Percentiles rank a stretch among this genome's conserved stretches.
Evolutionary conservation across 1,284 basidiomycete species (phyloP).

Genomic region (Ustilago tritici): DNA sequence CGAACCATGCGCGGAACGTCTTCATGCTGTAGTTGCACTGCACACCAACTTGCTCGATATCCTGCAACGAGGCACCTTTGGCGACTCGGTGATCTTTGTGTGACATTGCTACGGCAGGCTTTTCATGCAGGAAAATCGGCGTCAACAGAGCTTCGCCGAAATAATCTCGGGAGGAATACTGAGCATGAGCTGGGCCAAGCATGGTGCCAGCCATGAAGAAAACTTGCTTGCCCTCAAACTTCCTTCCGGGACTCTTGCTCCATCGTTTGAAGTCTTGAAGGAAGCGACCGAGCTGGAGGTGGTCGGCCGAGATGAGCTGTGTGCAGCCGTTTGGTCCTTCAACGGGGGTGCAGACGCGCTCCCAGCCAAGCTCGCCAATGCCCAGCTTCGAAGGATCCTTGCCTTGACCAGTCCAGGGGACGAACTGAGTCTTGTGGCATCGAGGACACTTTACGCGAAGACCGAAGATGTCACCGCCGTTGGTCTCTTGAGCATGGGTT

Average conservation of each 20-base stretch:
- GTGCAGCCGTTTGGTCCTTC: neutral
- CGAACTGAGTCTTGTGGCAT: conserved; percentile 22
- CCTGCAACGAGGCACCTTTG: conserved; percentile 5
- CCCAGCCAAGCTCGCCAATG: conserved; percentile 40
- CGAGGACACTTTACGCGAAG: conserved; percentile 38
- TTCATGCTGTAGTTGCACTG: conserved; percentile 33
- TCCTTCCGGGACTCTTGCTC: conserved; percentile 28
- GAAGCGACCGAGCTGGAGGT: conserved; percentile 46
- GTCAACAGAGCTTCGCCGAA: conserved; percentile 29
- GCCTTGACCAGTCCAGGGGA: conserved; percentile 46
- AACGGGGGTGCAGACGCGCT: conserved; percentile 20
- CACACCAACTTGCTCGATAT: conserved; percentile 22
- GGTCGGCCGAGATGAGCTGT: conserved; percentile 35
- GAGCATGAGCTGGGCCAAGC: conserved; percentile 21
- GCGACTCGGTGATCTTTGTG: conserved; percentile 14
- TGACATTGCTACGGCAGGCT: conserved; percentile 15
- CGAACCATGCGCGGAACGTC: conserved; percentile 36
- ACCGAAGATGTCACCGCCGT: conserved; percentile 46
- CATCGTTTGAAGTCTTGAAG: conserved; percentile 31
- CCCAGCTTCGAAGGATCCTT: conserved; percentile 30
- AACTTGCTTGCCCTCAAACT: neutral
- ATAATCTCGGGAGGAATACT: conserved; percentile 24
- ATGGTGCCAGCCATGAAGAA: conserved; percentile 50
- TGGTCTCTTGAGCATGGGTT: conserved; percentile 34
- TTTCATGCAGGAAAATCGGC: conserved; percentile 41